Evolutionary conservation across 1,284 basidiomycete genomes (phyloP).

Genomic region (Irpex lacteus): DNA sequence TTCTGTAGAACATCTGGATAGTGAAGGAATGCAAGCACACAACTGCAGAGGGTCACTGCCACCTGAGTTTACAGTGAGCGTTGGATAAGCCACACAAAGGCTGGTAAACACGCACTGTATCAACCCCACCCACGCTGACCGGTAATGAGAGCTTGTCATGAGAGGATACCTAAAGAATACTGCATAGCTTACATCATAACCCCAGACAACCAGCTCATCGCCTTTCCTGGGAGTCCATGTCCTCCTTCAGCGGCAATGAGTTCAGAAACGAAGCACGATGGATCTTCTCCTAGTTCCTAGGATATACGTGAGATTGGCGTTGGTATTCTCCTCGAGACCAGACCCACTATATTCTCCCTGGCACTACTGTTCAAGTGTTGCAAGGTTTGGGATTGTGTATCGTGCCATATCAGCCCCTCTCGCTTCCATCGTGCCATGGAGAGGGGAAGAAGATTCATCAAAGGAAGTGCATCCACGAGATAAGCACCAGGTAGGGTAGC

Average conservation of each 20-base stretch:
- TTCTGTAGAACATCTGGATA: slow-evolving; percentile 2
- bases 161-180: neutral
- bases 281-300: neutral
- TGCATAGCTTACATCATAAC: neutral
- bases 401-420: slow-evolving; percentile 6
- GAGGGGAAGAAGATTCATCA: slow-evolving; percentile 9
- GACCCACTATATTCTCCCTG: neutral
- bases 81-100: neutral
- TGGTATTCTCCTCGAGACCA: no score
- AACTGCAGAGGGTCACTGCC: neutral
- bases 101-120: neutral
- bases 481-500: neutral
- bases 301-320: no score
- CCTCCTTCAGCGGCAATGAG: neutral
- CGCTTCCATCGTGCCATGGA: slow-evolving; percentile 12
- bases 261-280: neutral
- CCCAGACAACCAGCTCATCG: neutral
- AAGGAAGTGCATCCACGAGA: neutral
- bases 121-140: neutral
- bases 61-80: neutral
- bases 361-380: neutral
- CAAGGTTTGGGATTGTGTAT: slow-evolving; percentile 6
- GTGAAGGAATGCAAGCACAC: slow-evolving; percentile 1
- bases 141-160: neutral
- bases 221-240: neutral